Percentiles rank a stretch among this genome's conserved stretches.
phyloP scores from a whole-genome alignment of 106 monocot genomes.

The Dendrobium catenatum region DNA sequence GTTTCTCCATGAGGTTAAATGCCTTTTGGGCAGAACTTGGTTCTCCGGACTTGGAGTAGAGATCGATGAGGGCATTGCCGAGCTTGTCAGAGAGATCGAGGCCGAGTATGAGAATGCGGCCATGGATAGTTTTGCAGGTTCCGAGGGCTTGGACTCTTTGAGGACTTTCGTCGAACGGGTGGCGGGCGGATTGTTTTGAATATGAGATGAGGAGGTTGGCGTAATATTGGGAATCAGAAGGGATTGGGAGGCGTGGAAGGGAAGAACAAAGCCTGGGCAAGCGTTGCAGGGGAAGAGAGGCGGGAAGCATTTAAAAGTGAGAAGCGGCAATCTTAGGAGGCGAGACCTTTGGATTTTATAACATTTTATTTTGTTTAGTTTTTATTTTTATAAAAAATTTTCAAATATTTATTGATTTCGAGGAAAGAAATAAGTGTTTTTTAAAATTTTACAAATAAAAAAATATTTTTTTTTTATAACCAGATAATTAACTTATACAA shows the following conservation, averaged over 20 bases:
- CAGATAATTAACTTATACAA: no score
- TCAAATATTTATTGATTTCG: no score
- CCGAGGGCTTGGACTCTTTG: neutral
- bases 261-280: neutral
- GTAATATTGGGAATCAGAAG: conserved; percentile 21
- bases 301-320: conserved; percentile 7
- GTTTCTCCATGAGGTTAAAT: conserved; percentile 16
- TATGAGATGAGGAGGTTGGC: conserved; percentile 30
- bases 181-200: conserved; percentile 22
- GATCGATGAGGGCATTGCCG: conserved; percentile 37
- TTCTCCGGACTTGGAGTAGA: conserved; percentile 48
- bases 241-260: neutral
- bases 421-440: no score
- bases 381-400: no score
- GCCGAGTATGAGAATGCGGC: conserved; percentile 21
- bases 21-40: conserved; percentile 26
- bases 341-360: neutral
- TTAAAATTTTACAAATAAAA: no score
- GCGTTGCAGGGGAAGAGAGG: conserved; percentile 1
- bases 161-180: conserved; percentile 36
- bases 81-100: conserved; percentile 18
- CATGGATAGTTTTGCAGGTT: conserved; percentile 33
- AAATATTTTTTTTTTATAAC: no score
- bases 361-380: no score
- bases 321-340: neutral